A percentile compares a stretch with the other conserved stretches of the same genome.
phyloP scores from a whole-genome alignment of 345 rosid species.

The Rhodomyrtus tomentosa region DNA sequence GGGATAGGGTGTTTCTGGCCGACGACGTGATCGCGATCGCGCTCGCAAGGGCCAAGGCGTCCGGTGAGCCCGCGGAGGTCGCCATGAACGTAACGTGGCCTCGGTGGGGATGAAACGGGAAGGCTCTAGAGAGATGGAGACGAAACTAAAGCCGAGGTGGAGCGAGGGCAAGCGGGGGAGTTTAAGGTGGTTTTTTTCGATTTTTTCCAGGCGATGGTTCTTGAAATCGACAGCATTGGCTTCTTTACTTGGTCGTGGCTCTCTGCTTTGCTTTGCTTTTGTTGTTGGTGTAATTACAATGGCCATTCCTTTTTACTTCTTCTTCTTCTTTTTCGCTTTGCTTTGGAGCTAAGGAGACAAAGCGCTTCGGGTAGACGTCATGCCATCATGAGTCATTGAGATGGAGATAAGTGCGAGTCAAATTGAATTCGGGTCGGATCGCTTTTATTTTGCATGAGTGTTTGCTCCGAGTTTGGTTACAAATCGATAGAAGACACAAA shows the following conservation, averaged over 20 bases:
- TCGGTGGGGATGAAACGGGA: background rate
- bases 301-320: background rate
- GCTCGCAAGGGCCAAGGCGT: background rate
- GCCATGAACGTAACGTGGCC: background rate
- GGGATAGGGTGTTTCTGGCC: conserved; percentile 59
- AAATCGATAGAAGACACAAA: background rate
- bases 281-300: background rate
- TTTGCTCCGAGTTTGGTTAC: background rate
- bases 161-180: background rate
- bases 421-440: background rate
- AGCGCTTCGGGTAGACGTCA: background rate
- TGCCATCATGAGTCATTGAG: background rate
- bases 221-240: background rate
- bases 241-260: background rate
- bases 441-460: background rate
- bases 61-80: background rate
- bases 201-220: background rate
- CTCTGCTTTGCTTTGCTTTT: background rate
- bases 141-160: background rate
- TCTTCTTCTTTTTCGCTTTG: background rate
- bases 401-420: background rate
- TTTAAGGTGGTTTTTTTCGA: background rate
- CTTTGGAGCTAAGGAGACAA: background rate
- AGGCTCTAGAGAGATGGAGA: background rate
- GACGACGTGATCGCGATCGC: conserved; percentile 8